These are phyloP conservation scores for Gautieria morchelliformis DNA, from an alignment of 768 basidiomycete genomes.

Conservation along the genomic window DNA sequence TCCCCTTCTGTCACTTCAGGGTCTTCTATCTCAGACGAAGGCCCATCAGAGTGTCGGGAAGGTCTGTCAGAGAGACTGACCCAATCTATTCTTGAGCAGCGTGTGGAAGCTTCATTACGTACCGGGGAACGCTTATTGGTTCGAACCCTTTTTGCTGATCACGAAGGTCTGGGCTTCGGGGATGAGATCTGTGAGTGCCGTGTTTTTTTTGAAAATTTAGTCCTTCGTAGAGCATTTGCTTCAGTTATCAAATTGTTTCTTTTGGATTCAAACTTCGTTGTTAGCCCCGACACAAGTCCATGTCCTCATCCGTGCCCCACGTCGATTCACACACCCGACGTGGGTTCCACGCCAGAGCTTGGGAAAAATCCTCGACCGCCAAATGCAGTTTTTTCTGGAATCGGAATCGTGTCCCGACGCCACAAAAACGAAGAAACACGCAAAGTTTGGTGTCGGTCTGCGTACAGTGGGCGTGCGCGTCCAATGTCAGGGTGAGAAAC, in stretches of 20 bases:
- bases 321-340: conserved; percentile 35
- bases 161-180: conserved; percentile 3
- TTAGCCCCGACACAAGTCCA: conserved; percentile 40
- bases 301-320: conserved; percentile 36
- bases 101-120: background rate
- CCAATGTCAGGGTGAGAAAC: conserved; percentile 13
- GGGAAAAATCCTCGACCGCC: conserved; percentile 27
- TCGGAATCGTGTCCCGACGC: conserved; percentile 16
- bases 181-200: conserved; percentile 3
- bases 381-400: conserved; percentile 26
- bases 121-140: background rate
- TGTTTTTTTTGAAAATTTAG: background rate
- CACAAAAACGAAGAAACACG: conserved; percentile 20
- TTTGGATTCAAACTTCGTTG: background rate
- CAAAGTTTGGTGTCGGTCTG: background rate
- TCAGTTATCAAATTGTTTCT: background rate
- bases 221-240: background rate
- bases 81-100: background rate
- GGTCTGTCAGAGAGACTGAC: background rate
- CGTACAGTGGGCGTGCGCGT: conserved; percentile 30
- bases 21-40: conserved; percentile 1
- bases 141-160: background rate
- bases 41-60: background rate
- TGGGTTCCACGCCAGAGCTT: conserved; percentile 40
- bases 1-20: background rate